Evolutionary conservation across 2,329 filamentous ascomycete species (phyloP), one percentile per base, ranked within the genome.

Genomic region (Ophiocordyceps robertsii): DNA sequence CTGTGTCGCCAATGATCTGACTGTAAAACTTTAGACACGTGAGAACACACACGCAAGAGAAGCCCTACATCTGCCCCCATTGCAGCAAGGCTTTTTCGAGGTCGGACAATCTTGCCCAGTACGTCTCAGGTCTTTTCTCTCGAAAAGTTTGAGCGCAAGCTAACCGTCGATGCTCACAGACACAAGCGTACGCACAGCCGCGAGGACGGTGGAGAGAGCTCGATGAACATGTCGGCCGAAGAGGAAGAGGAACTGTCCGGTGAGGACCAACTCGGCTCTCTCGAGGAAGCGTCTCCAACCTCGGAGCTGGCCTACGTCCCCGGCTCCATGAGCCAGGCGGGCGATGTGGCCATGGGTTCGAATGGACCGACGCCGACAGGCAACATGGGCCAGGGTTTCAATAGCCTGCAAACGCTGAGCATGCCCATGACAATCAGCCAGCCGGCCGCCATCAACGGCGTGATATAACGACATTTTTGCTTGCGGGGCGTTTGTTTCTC

Each of bases 11-110:
- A 27, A 37, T 14, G 24, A 30, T 19, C 37, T 29, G 17, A 27
- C 31, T 43, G 37, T 62, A 55, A 40, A 37, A 29, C 9, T 29
- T 62, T 75, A 94, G 89, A 75, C 92, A 98, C 70, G 92, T 98
- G 64, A 85, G 92, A 68, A 98, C 92, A 58, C 92, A 98, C 73
- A 98, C 92, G 44, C 92, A 98, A 73, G 92, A 98, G 73, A 86
- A 90, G 68, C 92, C 92, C 54, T 98, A 98, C 67, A 82, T 93
- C 60, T 98, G 92, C 77, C 84, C 85, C 54, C 82, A 94, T 65
- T 98, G 92, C 78, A 95, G 85, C 75, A 96, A 96, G 73, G 90
- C 90, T 51, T 98, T 98, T 66, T 96, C 92, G 46, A 77, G 92
- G 67, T 96, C 90, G 58, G 92, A 98, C 70, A 98, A 98, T 64